phyloP scores from a whole-genome alignment of 345 rosid species.

The Toxicodendron radicans region DNA sequence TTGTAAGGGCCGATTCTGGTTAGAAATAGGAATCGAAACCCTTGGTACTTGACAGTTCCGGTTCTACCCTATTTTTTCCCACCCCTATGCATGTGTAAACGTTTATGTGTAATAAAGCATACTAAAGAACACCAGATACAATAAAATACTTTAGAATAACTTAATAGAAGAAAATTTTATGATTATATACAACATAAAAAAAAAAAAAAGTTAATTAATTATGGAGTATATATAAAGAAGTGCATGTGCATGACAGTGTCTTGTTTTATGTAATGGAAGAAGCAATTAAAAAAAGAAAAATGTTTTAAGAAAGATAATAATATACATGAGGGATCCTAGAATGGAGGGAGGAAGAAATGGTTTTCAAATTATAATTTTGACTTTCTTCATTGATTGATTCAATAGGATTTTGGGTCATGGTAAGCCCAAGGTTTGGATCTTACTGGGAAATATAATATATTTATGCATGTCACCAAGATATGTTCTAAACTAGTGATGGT shows the following conservation, averaged over 20 bases:
- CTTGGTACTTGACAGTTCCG: no score
- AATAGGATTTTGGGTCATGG: conserved; percentile 16
- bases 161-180: no score
- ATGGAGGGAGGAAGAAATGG: conserved; percentile 14
- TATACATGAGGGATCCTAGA: conserved; percentile 17
- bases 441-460: neutral
- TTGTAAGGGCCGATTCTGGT: no score
- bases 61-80: no score
- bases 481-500: neutral
- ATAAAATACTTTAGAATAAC: no score
- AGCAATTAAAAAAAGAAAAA: neutral
- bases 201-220: no score
- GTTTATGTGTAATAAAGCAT: no score
- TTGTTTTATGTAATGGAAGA: conserved; percentile 29
- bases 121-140: no score
- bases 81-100: no score
- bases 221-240: conserved; percentile 7
- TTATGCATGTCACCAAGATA: conserved; percentile 10
- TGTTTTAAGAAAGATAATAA: conserved; percentile 12
- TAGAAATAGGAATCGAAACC: no score
- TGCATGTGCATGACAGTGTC: conserved; percentile 41
- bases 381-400: conserved; percentile 30
- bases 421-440: conserved; percentile 17
- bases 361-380: conserved; percentile 21
- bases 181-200: neutral